Base-by-base conservation (phyloP, 148 eudicot species). In the Camellia lanceoleosa region DNA sequence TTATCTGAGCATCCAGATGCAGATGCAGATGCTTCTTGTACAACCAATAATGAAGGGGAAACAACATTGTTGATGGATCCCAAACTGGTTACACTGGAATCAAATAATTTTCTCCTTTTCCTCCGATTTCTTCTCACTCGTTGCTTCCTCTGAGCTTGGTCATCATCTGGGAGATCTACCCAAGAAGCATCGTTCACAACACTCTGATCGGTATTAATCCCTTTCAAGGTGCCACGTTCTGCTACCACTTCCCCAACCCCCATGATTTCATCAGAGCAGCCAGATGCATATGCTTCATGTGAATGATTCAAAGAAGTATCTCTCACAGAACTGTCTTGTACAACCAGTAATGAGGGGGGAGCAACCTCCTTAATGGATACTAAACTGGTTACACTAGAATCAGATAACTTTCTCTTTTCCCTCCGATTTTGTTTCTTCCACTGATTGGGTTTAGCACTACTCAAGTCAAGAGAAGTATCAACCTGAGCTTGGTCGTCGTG, bases 251-350 rank as follows among this genome's bases (percentile, higher is more conserved):
- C 30, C 30, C 30, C 30, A 30, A 30, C 30, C 30, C 30, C 1
- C 30, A 30, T 30, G 30, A 30, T 30, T 30, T 30, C 30, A 30
- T 30, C 73, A 13, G 30, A 15, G 23, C 3, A 55, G 15, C 60
- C 47, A 77, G 80, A 16, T 64, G 64, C 51, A 70, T 44, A 72
- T 75, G 51, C 67, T 42, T 75, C 67, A 43, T 75, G 52, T 13
- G 46, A 18, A 46, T 11, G 47, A 44, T 41, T 42, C 64, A 41
- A 74, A 38, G 54, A 30, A 47, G 41, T 12, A 69, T 60, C 61
- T 41, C 5, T 62, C 2, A 12, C 71, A 49, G 78, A 63, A 80
- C 46, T 60, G 38, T 70, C 62, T 49, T 42, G 54, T 30, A 73
- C 61, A 23, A 23, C 43, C n/a, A 5, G 61, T 38, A 52, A 46